Percentiles rank a stretch among this genome's conserved stretches.
Conservation (phyloP, 306 rosid species). For the Dryas drummondii region DNA sequence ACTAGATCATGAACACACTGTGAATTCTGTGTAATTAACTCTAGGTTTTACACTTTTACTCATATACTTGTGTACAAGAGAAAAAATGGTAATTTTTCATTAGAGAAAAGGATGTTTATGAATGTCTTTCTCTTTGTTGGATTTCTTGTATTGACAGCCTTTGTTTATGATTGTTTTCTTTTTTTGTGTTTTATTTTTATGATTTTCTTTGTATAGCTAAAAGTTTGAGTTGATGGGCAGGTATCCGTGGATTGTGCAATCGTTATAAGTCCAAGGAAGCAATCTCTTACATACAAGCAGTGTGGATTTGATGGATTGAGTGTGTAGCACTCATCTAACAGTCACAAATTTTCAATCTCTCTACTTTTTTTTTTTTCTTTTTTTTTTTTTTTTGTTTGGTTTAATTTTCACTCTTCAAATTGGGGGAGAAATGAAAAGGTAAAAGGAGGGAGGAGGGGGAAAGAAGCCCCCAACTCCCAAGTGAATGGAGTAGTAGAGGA, state of each 20-base stretch:
- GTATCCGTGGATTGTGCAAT: conserved; percentile 95
- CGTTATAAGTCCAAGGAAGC: conserved; percentile 94
- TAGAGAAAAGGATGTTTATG: no score
- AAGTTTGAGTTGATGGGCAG: conserved; percentile 43
- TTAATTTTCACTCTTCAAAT: conserved; percentile 24
- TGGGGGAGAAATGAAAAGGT: conserved; percentile 19
- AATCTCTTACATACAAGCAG: conserved; percentile 78
- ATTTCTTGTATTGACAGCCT: neutral
- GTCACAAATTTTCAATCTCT: conserved; percentile 6
- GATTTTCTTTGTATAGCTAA: neutral
- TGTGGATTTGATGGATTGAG: conserved; percentile 94
- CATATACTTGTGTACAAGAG: no score
- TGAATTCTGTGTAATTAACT: neutral
- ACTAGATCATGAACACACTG: neutral
- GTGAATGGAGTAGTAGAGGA: neutral
- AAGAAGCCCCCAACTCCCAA: neutral
- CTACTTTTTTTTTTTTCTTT: neutral
- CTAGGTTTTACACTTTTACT: no score
- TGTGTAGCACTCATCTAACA: conserved; percentile 40
- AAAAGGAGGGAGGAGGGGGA: neutral
- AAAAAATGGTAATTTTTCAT: no score
- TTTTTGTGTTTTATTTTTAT: neutral
- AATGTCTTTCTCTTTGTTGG: no score
- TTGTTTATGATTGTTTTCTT: neutral
- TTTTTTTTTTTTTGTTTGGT: conserved; percentile 27